These are phyloP conservation scores for Candida gigantensis DNA, from an alignment of 1,139 yeast genomes.

Conservation along the genomic window DNA sequence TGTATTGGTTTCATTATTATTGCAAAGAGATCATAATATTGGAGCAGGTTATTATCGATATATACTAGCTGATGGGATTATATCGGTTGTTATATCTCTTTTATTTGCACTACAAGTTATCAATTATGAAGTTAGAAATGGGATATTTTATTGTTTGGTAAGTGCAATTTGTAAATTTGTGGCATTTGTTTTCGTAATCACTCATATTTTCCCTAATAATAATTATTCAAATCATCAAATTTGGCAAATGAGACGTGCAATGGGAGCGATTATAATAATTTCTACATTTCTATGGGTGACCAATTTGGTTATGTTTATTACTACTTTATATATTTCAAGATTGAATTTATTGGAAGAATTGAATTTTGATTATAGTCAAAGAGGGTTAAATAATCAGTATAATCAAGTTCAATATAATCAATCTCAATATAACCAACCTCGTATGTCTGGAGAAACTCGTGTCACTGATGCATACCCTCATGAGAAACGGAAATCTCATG, in stretches of 20 bases:
- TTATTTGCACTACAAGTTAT: constrained; percentile 37
- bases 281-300: constrained; percentile 44
- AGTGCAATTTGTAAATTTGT: constrained; percentile 25
- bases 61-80: constrained; percentile 40
- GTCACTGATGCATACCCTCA: not conserved
- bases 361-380: constrained; percentile 32
- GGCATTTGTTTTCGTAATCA: constrained; percentile 15
- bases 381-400: constrained; percentile 12
- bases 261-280: constrained; percentile 40
- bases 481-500: constrained; percentile 1
- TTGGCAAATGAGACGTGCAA: constrained; percentile 38
- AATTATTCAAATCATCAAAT: constrained; percentile 22
- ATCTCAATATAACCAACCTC: constrained; percentile 1
- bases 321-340: constrained; percentile 44
- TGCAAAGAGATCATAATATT: constrained; percentile 25
- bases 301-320: constrained; percentile 40
- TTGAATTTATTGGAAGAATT: constrained; percentile 38
- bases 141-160: constrained; percentile 43
- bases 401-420: constrained; percentile 6
- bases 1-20: constrained; percentile 29
- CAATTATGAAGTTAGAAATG: constrained; percentile 44
- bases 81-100: constrained; percentile 36
- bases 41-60: constrained; percentile 33
- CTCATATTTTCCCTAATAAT: constrained; percentile 14
- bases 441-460: not conserved